A percentile compares a stretch with the other conserved stretches of the same genome.
Evolutionary conservation across 2,329 filamentous ascomycete genomes (phyloP).

Genomic region (Boeremia lycopersici): DNA sequence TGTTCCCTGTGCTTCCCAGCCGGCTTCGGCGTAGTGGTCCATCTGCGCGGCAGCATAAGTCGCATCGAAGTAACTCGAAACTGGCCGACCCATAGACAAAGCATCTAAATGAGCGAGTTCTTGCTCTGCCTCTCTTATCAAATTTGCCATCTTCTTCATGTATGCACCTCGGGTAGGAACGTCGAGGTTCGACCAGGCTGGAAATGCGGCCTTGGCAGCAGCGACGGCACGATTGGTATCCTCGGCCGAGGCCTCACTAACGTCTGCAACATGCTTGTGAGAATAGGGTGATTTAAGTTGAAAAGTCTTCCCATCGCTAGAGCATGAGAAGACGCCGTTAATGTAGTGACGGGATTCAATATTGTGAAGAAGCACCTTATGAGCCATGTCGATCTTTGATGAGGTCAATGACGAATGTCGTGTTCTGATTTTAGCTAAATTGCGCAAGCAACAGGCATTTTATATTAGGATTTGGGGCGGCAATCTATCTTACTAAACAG

Average conservation of each 20-base stretch:
- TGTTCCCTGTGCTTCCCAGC: slow-evolving; percentile 78
- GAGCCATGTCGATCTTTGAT: not conserved
- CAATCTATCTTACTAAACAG: too few relatives aligned
- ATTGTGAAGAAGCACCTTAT: slow-evolving; percentile 14
- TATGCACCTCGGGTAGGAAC: slow-evolving; percentile 35
- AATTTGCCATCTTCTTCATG: slow-evolving; percentile 67
- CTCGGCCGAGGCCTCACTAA: slow-evolving; percentile 41
- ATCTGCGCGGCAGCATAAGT: slow-evolving; percentile 79
- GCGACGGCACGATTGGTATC: slow-evolving; percentile 74
- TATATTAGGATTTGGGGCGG: too few relatives aligned
- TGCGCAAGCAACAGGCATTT: not conserved
- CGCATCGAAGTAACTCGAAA: slow-evolving; percentile 75
- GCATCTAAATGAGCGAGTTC: slow-evolving; percentile 81
- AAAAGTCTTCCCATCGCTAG: not conserved
- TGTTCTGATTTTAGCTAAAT: not conserved
- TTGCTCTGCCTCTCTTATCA: slow-evolving; percentile 82
- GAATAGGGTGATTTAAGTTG: not conserved
- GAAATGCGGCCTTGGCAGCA: slow-evolving; percentile 68
- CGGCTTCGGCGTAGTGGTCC: slow-evolving; percentile 76
- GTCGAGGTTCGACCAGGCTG: slow-evolving; percentile 70
- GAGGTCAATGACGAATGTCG: not conserved
- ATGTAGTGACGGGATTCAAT: slow-evolving; percentile 46
- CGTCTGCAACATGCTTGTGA: slow-evolving; percentile 19
- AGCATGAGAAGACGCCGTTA: slow-evolving; percentile 25
- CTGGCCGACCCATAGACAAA: slow-evolving; percentile 83